Conservation (phyloP, 768 basidiomycete species). For the Leccinum olivaceopallidum region DNA sequence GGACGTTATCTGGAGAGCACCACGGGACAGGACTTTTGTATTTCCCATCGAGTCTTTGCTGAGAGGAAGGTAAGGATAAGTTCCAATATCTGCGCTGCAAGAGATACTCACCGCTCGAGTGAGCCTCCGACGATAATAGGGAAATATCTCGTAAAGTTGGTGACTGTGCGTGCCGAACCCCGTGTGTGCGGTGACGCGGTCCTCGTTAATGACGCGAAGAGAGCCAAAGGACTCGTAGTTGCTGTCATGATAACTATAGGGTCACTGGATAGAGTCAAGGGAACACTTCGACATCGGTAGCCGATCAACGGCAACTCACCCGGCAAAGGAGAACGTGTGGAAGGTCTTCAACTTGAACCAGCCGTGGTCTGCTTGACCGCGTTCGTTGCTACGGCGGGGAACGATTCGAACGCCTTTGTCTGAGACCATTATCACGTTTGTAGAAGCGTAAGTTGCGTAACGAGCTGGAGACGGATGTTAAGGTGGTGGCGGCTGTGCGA, state of each 20-base stretch:
- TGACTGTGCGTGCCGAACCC: conserved; percentile 90
- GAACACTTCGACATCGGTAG: not conserved
- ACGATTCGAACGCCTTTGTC: conserved; percentile 37
- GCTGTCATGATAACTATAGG: conserved; percentile 57
- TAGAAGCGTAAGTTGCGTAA: not conserved
- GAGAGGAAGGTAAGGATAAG: not conserved
- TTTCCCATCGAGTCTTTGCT: conserved; percentile 94
- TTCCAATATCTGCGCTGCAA: not conserved
- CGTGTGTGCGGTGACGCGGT: conserved; percentile 72
- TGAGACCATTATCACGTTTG: conserved; percentile 18
- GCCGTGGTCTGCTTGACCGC: conserved; percentile 76
- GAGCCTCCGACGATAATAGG: conserved; percentile 76
- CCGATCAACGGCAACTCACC: conserved; percentile 41
- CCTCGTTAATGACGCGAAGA: conserved; percentile 91
- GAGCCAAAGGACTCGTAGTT: conserved; percentile 63
- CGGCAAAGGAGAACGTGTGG: conserved; percentile 79
- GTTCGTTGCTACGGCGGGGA: conserved; percentile 58
- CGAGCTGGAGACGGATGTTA: not conserved
- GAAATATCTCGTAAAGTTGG: conserved; percentile 89
- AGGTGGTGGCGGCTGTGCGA: not conserved
- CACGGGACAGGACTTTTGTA: conserved; percentile 83
- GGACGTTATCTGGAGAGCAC: conserved; percentile 89
- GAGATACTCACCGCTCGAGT: conserved; percentile 69
- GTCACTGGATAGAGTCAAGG: not conserved
- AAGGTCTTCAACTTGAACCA: conserved; percentile 76